Percentiles rank a stretch among this genome's conserved stretches.
phyloP scores from a whole-genome alignment of 176 grass and related monocot species.

The Cenchrus fungigraminus region DNA sequence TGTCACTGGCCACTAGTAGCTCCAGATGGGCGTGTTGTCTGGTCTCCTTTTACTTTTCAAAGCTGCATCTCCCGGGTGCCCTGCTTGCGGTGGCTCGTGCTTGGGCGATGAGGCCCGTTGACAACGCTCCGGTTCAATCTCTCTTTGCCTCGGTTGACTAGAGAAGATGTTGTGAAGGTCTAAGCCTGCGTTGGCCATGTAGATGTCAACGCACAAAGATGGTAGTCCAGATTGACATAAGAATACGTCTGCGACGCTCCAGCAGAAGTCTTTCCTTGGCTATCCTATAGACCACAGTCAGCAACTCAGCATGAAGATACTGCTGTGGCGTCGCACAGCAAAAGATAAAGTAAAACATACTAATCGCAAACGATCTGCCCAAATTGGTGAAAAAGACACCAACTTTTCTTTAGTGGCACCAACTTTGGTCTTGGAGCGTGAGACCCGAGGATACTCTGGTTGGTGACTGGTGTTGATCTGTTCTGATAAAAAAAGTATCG shows the following conservation, averaged over 20 bases:
- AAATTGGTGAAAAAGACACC: too few species aligned
- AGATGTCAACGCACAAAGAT: constrained; percentile 2
- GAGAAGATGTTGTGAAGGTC: neutral
- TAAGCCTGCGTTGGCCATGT: neutral
- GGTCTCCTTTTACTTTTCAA: constrained; percentile 18
- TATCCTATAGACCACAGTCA: too few species aligned
- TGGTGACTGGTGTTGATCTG: too few species aligned
- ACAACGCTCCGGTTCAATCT: neutral
- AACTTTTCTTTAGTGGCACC: too few species aligned
- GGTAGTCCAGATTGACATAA: neutral
- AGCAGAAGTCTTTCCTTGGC: neutral
- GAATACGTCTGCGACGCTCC: neutral
- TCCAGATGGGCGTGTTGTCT: neutral
- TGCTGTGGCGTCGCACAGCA: too few species aligned
- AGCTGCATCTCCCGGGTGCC: neutral
- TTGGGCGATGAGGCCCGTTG: neutral
- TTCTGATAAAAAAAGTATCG: too few species aligned
- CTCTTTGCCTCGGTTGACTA: neutral
- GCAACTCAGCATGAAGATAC: neutral
- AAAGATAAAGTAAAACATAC: too few species aligned
- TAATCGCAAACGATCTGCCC: too few species aligned
- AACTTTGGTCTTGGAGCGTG: too few species aligned
- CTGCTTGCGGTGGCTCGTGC: neutral
- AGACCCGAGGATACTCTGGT: too few species aligned
- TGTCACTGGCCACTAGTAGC: neutral